A percentile compares a stretch with the other conserved stretches of the same genome.
Conservation (phyloP, 257 asterid species). For the Capsicum pubescens region DNA sequence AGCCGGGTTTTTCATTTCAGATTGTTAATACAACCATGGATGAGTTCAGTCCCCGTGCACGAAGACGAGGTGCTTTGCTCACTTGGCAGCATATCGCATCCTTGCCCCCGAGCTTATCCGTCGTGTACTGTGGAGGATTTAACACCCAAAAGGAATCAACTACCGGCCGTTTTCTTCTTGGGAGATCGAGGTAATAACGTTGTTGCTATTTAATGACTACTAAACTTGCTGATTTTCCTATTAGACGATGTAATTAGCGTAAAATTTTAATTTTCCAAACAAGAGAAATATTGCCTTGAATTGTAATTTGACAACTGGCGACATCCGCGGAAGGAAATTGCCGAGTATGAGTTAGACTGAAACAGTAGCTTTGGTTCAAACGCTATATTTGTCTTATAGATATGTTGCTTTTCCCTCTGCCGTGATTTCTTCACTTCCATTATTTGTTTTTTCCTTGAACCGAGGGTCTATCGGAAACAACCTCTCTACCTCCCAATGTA, state of each 20-base stretch:
- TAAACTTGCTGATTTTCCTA: not conserved
- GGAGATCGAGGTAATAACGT: slow-evolving; percentile 77
- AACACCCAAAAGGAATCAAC: slow-evolving; percentile 97
- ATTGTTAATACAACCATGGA: slow-evolving; percentile 97
- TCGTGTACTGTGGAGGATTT: slow-evolving; percentile 91
- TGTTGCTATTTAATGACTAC: not conserved
- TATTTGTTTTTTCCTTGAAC: not conserved
- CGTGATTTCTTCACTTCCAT: no score
- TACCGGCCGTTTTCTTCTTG: slow-evolving; percentile 97
- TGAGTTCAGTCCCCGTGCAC: slow-evolving; percentile 89
- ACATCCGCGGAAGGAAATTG: no score
- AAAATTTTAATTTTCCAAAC: not conserved
- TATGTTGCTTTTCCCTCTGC: not conserved
- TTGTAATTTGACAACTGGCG: not conserved
- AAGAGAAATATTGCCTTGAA: not conserved
- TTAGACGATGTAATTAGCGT: not conserved
- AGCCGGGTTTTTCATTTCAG: slow-evolving; percentile 94
- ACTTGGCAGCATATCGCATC: slow-evolving; percentile 99
- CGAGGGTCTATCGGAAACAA: not conserved
- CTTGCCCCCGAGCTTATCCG: slow-evolving; percentile 95
- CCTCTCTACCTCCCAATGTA: no score
- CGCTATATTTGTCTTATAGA: no score
- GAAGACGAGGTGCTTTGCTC: slow-evolving; percentile 95
- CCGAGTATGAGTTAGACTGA: no score
- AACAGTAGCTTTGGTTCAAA: no score